Evolutionary conservation across 2,329 filamentous ascomycete genomes (phyloP).

Genomic region (Ilyonectria sp.): DNA sequence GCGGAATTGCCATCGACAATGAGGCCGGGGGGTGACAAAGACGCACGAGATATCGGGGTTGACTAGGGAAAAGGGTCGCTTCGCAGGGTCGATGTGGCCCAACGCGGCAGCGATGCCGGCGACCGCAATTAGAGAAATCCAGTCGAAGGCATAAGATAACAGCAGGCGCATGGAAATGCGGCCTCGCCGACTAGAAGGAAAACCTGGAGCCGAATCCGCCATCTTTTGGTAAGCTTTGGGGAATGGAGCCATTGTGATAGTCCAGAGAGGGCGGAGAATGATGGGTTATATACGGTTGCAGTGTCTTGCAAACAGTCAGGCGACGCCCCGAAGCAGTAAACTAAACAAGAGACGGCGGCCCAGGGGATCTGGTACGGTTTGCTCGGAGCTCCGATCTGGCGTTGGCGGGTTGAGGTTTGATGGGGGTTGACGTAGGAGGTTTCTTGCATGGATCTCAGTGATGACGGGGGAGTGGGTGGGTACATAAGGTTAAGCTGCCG

Average conservation of each 20-base stretch:
- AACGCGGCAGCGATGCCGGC: slow-evolving; percentile 73
- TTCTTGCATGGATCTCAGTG: not conserved
- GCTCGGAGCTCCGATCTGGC: not conserved
- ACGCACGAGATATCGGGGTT: slow-evolving; percentile 83
- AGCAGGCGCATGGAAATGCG: slow-evolving; percentile 57
- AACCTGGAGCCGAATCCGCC: slow-evolving; percentile 43
- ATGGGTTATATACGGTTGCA: not conserved
- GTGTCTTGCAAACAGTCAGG: not conserved
- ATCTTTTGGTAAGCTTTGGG: slow-evolving; percentile 43
- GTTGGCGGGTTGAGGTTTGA: not conserved
- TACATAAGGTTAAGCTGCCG: not conserved
- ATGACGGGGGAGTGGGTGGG: not conserved
- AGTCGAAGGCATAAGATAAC: slow-evolving; percentile 82
- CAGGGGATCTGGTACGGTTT: not conserved
- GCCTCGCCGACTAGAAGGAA: slow-evolving; percentile 34
- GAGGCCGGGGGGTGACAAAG: not conserved
- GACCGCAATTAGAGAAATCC: slow-evolving; percentile 76
- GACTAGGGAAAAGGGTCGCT: slow-evolving; percentile 78
- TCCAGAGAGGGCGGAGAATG: not conserved
- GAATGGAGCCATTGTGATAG: slow-evolving; percentile 19
- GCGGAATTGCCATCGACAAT: not conserved
- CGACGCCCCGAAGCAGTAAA: not conserved
- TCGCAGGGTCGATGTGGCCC: slow-evolving; percentile 73
- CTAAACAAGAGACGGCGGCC: not conserved
- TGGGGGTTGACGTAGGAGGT: not conserved